Percentiles rank a stretch among this genome's conserved stretches.
Evolutionary conservation across 2,329 filamentous ascomycete species (phyloP).

Genomic region (Colletotrichum shisoi): DNA sequence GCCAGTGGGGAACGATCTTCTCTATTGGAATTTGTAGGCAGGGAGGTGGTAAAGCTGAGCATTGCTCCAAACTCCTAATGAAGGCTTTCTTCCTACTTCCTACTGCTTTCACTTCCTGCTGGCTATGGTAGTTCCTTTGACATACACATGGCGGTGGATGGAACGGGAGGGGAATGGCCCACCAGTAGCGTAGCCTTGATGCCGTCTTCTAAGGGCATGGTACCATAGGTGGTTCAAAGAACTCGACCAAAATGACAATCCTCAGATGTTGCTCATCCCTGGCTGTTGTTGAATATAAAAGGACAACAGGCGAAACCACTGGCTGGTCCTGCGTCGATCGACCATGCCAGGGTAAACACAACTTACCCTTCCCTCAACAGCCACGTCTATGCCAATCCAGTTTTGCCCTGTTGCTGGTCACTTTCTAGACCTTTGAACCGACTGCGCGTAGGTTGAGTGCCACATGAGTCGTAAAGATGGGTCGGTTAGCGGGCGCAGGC

Average conservation of each 20-base stretch:
- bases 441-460: not conserved
- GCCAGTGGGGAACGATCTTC: not conserved
- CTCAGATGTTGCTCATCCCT: not conserved
- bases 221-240: not conserved
- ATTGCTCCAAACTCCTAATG: not conserved
- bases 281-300: no score
- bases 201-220: not conserved
- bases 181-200: not conserved
- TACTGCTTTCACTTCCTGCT: not conserved
- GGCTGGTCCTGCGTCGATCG: no score
- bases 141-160: not conserved
- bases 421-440: not conserved
- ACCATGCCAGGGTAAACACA: not conserved
- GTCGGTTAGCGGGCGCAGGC: not conserved
- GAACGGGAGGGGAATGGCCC: slow-evolving; percentile 2
- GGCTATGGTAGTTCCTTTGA: not conserved
- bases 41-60: no score
- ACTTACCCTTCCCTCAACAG: not conserved
- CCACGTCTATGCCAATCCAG: no score
- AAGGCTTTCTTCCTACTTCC: not conserved
- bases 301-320: no score
- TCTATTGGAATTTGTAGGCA: no score
- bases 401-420: not conserved
- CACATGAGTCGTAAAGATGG: slow-evolving; percentile 1
- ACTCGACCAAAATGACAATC: not conserved